Evolutionary conservation across 805 yeast genomes (phyloP).

Genomic region (Yarrowia yakushimensis): DNA sequence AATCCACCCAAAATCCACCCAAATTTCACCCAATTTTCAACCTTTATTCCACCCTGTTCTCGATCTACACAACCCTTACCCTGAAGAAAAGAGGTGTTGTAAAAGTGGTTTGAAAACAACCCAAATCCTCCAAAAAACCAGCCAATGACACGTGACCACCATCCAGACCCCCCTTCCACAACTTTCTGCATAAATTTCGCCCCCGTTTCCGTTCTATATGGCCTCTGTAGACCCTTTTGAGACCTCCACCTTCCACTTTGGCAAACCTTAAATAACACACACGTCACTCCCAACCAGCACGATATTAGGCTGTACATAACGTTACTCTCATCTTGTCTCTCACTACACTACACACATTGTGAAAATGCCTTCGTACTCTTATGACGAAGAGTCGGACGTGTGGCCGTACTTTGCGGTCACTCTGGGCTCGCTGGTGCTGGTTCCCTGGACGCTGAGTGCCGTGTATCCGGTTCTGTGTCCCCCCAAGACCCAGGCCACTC

Average conservation of each 20-base stretch:
- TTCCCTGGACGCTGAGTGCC: conserved; percentile 53
- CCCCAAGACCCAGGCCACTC: background rate
- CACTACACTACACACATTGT: background rate
- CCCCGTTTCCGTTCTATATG: no score
- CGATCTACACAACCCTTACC: conserved; percentile 16
- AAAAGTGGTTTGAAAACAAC: no score
- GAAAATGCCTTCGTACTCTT: conserved; percentile 49
- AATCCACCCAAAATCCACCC: no score
- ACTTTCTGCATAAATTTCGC: no score
- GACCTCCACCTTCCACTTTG: background rate
- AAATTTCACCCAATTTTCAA: no score
- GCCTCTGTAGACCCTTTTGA: no score
- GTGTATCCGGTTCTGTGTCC: conserved; percentile 10
- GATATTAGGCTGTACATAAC: background rate
- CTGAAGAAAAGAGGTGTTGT: no score
- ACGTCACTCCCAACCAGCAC: background rate
- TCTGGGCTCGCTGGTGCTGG: conserved; percentile 57
- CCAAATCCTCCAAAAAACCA: no score
- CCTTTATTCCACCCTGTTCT: background rate
- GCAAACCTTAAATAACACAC: background rate
- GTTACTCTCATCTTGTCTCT: no score
- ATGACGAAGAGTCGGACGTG: conserved; percentile 85
- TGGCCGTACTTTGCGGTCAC: conserved; percentile 92
- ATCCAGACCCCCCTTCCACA: no score
- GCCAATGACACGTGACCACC: no score